Base-by-base conservation (phyloP, 192 early-diverging fungal genomes). In the Podochytrium sp. region DNA sequence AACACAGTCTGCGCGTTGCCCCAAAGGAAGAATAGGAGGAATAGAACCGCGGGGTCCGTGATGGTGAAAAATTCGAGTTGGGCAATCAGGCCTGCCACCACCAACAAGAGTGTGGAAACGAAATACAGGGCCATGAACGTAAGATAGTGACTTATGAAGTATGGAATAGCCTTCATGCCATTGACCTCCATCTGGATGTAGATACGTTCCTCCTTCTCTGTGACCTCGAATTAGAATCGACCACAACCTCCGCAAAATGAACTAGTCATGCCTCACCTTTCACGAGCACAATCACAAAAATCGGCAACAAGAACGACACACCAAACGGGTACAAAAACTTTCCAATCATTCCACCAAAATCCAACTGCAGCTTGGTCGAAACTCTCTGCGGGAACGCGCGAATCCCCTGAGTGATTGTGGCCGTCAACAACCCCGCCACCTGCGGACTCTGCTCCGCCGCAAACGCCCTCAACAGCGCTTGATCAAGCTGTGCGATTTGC, bases 101-200 rank as follows among this genome's bases (percentile, higher is more conserved):
- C 72, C 52, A 92, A 92, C 49, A 89, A 76, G 5, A 81, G 27
- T 0, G 87, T 67, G 12, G 88, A 84, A 32, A 88, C 40, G 56
- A 89, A 75, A 63, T 86, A 86, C 41, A 92, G 79, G 33, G 80
- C 66, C 29, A 84, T 87, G 72, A 90, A 87, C 41, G 85, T 85
- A 42, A 91, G 73, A 61, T 92, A 92, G 65, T 90, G 90, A n/a
- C 83, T 78, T 42, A 90, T 20, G 68, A 87, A 92, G 76, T 92
- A 92, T 6, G 81, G 74, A 63, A 80, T 78, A 32, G 78, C 64
- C 63, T 90, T 90, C 7, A 91, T 67, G 25, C 90, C 90, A 71
- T 91, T 92, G 91, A 92, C 92, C 64, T 79, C 71, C 91, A 92
- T 91, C 91, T 92, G 92, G n/a, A 90, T 82, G 20, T 89, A 37